Percentiles rank a stretch among this genome's conserved stretches.
Conservation (phyloP, 495 filamentous ascomycete species). For the Penicillium coffeae region DNA sequence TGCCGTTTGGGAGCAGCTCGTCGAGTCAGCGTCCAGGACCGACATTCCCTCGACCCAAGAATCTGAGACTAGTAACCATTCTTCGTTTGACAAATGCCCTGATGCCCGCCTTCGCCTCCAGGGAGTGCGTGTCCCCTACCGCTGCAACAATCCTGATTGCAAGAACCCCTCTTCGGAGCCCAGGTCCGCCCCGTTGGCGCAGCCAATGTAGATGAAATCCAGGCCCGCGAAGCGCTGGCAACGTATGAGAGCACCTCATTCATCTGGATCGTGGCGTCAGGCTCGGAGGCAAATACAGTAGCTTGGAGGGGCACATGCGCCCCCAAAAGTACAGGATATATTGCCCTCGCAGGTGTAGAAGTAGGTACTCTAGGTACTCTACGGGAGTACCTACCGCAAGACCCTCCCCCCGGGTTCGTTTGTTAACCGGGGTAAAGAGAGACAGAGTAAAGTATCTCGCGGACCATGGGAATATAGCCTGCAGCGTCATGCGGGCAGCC, state of each 20-base stretch:
- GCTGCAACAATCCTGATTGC: not conserved
- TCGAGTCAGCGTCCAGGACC: not conserved
- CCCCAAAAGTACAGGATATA: not conserved
- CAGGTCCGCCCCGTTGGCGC: slow-evolving; percentile 2
- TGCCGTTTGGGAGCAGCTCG: not conserved
- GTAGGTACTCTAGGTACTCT: too few species aligned
- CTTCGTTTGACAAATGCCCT: too few species aligned
- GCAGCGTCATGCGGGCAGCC: slow-evolving; percentile 12
- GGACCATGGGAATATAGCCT: slow-evolving; percentile 14
- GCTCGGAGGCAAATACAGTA: not conserved
- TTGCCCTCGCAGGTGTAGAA: too few species aligned
- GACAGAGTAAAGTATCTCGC: not conserved
- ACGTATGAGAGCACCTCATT: slow-evolving; percentile 21
- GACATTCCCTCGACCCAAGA: not conserved
- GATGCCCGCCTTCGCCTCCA: not conserved
- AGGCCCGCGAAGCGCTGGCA: not conserved
- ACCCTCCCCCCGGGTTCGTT: too few species aligned
- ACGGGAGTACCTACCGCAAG: too few species aligned
- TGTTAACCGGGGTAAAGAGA: not conserved
- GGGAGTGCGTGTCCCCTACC: not conserved
- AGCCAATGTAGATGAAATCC: not conserved
- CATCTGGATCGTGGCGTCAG: slow-evolving; percentile 14
- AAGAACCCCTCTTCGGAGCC: not conserved
- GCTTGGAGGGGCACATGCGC: not conserved
- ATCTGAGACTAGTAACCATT: not conserved